Evolutionary conservation across 1,139 yeast genomes (phyloP), one percentile per base, ranked within the genome.

Genomic region (Blastobotrys serpentis): DNA sequence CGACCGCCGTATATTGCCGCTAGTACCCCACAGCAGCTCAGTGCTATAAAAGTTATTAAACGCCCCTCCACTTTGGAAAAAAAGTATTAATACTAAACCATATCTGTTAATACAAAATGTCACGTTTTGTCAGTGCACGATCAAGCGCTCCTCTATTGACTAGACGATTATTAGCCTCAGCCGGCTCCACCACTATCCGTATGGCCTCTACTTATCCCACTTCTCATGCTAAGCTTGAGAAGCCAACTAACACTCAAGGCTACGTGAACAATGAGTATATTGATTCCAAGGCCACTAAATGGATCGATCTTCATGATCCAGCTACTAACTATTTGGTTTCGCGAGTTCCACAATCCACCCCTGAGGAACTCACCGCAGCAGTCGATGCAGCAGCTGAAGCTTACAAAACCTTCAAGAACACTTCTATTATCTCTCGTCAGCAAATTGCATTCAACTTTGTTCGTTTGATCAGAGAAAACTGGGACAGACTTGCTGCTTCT

Each of bases 231-330:
- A 63, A 68, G 29, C 64, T 68, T 34, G 69, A 68, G 32, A 72
- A 70, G 58, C 78, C 82, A 18, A 74, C 72, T 49, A 62, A 73
- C 50, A 81, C 86, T 16, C 82, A 82, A 47, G 69, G 74, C 49
- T 84, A 80, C 62, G 64, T 79, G 57, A 74, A 84, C 65, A 83
- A 83, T 65, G 62, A 81, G 68, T 73, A 79, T 51, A 69, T 80
- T 57, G 75, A 79, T 57, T 78, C 85, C 29, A 74, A 72, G 41
- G 69, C 87, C 13, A 59, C 65, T 17, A 74, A 76, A 56, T 84
- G 89, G 89, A 81, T 76, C 62, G 89, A 84, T 52, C 75, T 85
- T 50, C 83, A 77, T 62, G 92, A 84, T 64, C 92, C 92, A 11
- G 86, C 92, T 47, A 84, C 92, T 50, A 80, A 84, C 66, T 64